Percentiles rank a stretch among this genome's conserved stretches.
phyloP scores from a whole-genome alignment of 306 rosid species.

The Phaseolus lunatus region DNA sequence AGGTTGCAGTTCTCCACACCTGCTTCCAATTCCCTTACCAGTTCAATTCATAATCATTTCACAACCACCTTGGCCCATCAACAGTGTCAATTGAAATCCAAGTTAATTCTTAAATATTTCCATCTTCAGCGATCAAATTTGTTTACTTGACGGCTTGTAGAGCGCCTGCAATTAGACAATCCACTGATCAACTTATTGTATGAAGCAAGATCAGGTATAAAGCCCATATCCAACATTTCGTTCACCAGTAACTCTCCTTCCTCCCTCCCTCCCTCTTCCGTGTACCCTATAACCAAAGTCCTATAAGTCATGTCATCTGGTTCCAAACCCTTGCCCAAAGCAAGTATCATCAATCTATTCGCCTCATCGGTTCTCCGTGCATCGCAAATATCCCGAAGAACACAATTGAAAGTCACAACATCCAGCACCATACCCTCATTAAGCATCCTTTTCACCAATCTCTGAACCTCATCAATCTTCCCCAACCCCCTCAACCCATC shows the following conservation, averaged over 20 bases:
- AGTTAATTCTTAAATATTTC: conserved; percentile 14
- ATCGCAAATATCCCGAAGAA: conserved; percentile 68
- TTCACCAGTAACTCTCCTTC: conserved; percentile 67
- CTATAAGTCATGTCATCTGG: conserved; percentile 63
- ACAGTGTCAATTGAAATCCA: conserved; percentile 5
- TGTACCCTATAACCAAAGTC: conserved; percentile 67
- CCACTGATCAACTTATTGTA: conserved; percentile 70
- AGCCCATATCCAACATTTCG: conserved; percentile 86
- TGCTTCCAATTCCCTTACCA: background rate
- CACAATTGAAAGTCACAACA: conserved; percentile 74
- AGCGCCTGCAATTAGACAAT: conserved; percentile 42
- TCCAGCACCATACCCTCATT: conserved; percentile 65
- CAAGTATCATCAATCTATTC: conserved; percentile 65
- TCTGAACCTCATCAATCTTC: conserved; percentile 56
- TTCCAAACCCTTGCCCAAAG: conserved; percentile 67
- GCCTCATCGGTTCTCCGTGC: conserved; percentile 68
- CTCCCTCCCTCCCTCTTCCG: conserved; percentile 57
- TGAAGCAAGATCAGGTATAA: conserved; percentile 72
- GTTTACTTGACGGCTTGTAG: background rate
- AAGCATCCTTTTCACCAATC: conserved; percentile 70
- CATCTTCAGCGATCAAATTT: conserved; percentile 38
- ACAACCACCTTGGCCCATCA: conserved; percentile 14
- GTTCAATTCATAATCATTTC: conserved; percentile 31
- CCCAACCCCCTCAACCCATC: conserved; percentile 71
- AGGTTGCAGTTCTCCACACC: background rate